Conservation (phyloP, 129 eudicot genomes). For the Ambrosia artemisiifolia region DNA sequence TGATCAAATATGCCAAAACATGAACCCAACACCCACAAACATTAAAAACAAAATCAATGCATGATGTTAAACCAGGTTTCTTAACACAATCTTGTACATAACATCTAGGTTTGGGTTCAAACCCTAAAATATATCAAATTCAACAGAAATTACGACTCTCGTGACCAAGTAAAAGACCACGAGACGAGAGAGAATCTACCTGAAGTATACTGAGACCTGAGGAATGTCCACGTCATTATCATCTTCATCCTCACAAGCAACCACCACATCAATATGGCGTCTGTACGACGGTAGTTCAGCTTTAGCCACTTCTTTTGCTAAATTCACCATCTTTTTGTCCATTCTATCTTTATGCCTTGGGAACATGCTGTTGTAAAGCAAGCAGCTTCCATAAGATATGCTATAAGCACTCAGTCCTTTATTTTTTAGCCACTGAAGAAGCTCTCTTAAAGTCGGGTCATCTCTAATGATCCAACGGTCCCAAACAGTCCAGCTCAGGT, state of each 20-base stretch:
- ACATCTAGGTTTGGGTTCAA: conserved; percentile 16
- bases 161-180: conserved; percentile 11
- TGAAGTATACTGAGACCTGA: conserved; percentile 68
- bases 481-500: conserved; percentile 97
- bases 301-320: conserved; percentile 72
- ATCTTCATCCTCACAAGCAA: conserved; percentile 91
- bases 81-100: conserved; percentile 28
- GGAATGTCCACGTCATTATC: conserved; percentile 86
- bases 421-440: conserved; percentile 69
- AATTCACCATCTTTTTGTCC: conserved; percentile 78
- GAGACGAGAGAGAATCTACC: conserved; percentile 20
- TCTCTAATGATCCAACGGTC: conserved; percentile 82
- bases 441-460: conserved; percentile 68
- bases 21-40: background rate
- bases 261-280: conserved; percentile 75
- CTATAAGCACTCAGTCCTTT: conserved; percentile 87
- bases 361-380: conserved; percentile 81
- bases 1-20: background rate
- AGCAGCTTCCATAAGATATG: conserved; percentile 81
- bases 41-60: conserved; percentile 8
- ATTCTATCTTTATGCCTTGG: conserved; percentile 80
- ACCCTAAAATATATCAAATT: conserved; percentile 9
- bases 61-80: conserved; percentile 13
- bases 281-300: conserved; percentile 66
- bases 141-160: conserved; percentile 5